These are phyloP conservation scores for Schizonepeta tenuifolia DNA, from an alignment of 257 asterid species.

Conservation along the genomic window DNA sequence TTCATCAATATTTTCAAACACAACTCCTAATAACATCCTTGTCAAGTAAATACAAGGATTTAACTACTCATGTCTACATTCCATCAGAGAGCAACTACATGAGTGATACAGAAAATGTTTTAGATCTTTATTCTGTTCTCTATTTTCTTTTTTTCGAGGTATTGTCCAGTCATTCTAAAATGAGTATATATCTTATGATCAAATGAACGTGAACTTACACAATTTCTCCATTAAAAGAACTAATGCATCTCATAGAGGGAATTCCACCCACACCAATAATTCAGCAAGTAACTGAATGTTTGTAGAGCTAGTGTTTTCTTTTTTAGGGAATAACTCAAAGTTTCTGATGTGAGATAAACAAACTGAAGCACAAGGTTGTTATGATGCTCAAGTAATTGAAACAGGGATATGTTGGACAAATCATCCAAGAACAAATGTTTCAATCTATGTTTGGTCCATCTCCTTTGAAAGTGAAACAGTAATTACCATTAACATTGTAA, in stretches of 20 bases:
- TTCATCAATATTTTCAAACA: background rate
- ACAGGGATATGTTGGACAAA: conserved; percentile 21
- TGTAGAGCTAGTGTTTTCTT: conserved; percentile 14
- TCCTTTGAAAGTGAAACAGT: conserved; percentile 24
- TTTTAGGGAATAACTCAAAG: background rate
- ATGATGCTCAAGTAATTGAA: conserved; percentile 19
- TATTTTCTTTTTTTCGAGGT: background rate
- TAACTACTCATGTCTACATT: background rate
- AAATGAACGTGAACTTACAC: conserved; percentile 17
- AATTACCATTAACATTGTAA: conserved; percentile 12
- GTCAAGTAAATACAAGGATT: conserved; percentile 19
- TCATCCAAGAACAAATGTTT: conserved; percentile 13
- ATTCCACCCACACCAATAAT: conserved; percentile 15
- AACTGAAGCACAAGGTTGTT: background rate
- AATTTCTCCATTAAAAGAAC: background rate
- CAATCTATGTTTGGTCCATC: conserved; percentile 18
- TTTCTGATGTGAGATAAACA: conserved; percentile 2
- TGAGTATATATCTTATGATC: background rate
- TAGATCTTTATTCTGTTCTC: background rate
- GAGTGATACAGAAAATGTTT: background rate
- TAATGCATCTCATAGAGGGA: background rate
- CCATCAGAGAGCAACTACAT: conserved; percentile 5
- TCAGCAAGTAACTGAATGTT: conserved; percentile 8
- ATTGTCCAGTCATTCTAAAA: conserved; percentile 8
- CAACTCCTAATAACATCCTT: background rate